Conservation (phyloP, 768 basidiomycete species). For the Cystofilobasidium bisporidii region DNA sequence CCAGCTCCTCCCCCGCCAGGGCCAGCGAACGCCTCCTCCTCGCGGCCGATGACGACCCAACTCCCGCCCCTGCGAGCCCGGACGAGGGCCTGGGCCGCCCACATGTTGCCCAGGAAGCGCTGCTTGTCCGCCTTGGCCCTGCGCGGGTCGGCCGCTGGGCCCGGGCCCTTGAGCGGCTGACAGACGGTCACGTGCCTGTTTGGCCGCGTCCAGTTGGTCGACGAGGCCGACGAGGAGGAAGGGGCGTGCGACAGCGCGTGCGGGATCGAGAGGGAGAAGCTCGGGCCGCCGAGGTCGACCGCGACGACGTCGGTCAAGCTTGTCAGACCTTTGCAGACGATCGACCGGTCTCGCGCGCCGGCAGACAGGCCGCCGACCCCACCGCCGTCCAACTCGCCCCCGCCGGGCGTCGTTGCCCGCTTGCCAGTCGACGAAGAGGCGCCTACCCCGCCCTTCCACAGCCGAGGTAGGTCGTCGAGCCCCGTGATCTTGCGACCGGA, state of each 20-base stretch:
- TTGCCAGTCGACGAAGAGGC: slow-evolving; percentile 26
- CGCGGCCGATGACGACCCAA: slow-evolving; percentile 52
- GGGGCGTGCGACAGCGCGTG: background rate
- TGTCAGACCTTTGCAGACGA: slow-evolving; percentile 61
- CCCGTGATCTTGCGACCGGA: slow-evolving; percentile 42
- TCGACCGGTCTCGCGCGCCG: background rate
- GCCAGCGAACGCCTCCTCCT: slow-evolving; percentile 53
- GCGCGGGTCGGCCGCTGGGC: slow-evolving; percentile 55
- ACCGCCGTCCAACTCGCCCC: background rate
- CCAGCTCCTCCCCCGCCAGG: slow-evolving; percentile 43
- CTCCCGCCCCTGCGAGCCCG: slow-evolving; percentile 51
- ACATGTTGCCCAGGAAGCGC: slow-evolving; percentile 78
- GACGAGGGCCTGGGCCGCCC: slow-evolving; percentile 75
- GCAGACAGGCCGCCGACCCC: background rate
- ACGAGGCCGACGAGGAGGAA: background rate
- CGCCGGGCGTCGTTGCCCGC: background rate
- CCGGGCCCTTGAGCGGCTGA: slow-evolving; percentile 62
- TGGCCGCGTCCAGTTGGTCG: slow-evolving; percentile 40
- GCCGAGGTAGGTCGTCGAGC: slow-evolving; percentile 54
- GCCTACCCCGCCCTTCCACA: slow-evolving; percentile 29
- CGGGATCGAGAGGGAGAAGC: background rate
- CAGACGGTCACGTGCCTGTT: slow-evolving; percentile 54
- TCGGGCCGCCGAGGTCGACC: slow-evolving; percentile 51
- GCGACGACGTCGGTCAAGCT: slow-evolving; percentile 75
- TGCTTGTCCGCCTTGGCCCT: slow-evolving; percentile 60